phyloP scores from a whole-genome alignment of 139 green algal genomes.

The Chlorella vulgaris region DNA sequence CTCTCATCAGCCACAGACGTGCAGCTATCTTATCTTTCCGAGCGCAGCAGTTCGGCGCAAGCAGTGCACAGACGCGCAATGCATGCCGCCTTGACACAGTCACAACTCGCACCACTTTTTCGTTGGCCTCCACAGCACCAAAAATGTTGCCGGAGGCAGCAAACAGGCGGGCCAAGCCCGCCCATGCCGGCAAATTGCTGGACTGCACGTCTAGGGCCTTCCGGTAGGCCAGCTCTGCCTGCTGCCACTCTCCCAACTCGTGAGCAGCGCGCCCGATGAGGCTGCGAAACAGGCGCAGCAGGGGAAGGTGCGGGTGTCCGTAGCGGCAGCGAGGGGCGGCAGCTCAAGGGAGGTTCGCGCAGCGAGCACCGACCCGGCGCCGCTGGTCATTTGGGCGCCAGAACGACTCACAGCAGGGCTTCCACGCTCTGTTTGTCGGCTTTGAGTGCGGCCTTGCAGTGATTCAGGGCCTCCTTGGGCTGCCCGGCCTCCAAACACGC shows the following conservation, averaged over 20 bases:
- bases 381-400: too few relatives aligned
- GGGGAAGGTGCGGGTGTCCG: not conserved
- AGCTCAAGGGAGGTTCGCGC: too few relatives aligned
- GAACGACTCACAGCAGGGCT: slow-evolving; percentile 66
- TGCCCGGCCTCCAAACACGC: slow-evolving; percentile 20
- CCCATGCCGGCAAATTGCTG: slow-evolving; percentile 60
- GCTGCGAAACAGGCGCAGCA: slow-evolving; percentile 31
- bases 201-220: slow-evolving; percentile 57
- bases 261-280: slow-evolving; percentile 72
- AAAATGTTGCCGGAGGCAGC: slow-evolving; percentile 38
- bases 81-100: not conserved
- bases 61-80: not conserved
- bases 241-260: slow-evolving; percentile 53
- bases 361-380: too few relatives aligned
- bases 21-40: too few relatives aligned
- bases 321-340: too few relatives aligned
- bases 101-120: slow-evolving; percentile 53
- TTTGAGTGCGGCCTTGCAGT: slow-evolving; percentile 66
- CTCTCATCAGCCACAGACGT: too few relatives aligned
- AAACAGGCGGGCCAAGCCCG: slow-evolving; percentile 72
- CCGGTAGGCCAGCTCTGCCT: slow-evolving; percentile 65
- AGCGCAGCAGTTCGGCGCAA: too few relatives aligned
- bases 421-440: slow-evolving; percentile 62
- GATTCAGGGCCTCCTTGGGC: slow-evolving; percentile 52
- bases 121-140: slow-evolving; percentile 30